Evolutionary conservation across 805 yeast genomes (phyloP).

Genomic region (Saturnispora besseyi): DNA sequence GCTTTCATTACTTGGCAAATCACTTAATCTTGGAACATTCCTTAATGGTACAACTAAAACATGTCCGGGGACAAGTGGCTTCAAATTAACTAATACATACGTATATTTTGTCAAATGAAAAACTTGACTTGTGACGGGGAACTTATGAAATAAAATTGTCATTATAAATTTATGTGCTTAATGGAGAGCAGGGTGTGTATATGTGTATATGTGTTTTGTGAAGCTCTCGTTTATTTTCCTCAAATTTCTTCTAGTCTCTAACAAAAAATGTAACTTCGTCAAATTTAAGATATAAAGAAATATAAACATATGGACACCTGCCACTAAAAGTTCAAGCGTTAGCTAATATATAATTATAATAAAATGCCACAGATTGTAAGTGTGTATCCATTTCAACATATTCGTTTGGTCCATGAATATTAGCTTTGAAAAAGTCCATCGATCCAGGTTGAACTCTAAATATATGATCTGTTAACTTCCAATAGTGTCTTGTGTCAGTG

Average conservation of each 20-base stretch:
- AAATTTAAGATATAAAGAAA: background rate
- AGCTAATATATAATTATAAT: constrained; percentile 14
- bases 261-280: background rate
- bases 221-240: background rate
- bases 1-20: constrained; percentile 62
- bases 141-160: constrained; percentile 40
- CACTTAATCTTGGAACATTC: constrained; percentile 54
- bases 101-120: constrained; percentile 50
- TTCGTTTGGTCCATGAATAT: constrained; percentile 61
- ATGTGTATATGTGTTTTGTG: background rate
- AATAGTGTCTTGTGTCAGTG: constrained; percentile 59
- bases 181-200: background rate
- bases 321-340: background rate
- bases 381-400: constrained; percentile 46
- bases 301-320: background rate
- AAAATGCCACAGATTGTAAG: constrained; percentile 42
- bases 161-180: background rate
- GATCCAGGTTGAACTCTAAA: constrained; percentile 47
- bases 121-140: constrained; percentile 49
- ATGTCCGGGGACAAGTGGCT: constrained; percentile 93
- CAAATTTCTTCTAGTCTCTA: background rate
- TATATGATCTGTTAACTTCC: constrained; percentile 51
- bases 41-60: constrained; percentile 82
- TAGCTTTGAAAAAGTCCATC: constrained; percentile 18
- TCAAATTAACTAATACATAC: constrained; percentile 82